Conservation (phyloP, 108 stramenopile species). For the Skeletonema marinoi region DNA sequence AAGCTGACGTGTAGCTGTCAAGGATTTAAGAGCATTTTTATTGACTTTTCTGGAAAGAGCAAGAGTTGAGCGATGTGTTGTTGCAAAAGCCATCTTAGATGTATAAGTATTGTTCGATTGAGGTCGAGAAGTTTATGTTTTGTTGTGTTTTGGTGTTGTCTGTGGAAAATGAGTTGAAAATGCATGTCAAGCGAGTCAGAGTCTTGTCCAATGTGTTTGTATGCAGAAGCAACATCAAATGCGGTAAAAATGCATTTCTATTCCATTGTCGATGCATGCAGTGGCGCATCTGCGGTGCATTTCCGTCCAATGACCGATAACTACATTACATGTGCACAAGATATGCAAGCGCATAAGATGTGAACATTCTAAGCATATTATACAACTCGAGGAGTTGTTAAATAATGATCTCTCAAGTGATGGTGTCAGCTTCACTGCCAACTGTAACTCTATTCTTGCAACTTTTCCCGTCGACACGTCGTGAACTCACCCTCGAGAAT, state of each 20-base stretch:
- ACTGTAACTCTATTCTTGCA: neutral
- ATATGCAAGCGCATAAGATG: neutral
- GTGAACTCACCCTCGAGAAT: neutral
- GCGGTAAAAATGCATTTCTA: neutral
- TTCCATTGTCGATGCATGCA: neutral
- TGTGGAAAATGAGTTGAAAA: neutral
- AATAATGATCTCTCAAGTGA: neutral
- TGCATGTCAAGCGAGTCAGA: neutral
- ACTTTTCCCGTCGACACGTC: neutral
- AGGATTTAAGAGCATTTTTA: neutral
- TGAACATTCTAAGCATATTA: too few relatives aligned
- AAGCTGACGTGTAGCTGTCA: constrained; percentile 10
- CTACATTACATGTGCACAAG: neutral
- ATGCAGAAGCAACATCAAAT: neutral
- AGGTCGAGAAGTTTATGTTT: neutral
- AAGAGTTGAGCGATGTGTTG: neutral
- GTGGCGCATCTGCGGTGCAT: neutral
- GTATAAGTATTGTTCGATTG: neutral
- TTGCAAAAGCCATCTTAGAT: constrained; percentile 13
- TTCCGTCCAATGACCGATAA: neutral
- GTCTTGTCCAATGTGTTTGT: neutral
- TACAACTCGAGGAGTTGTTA: neutral
- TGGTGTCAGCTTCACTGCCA: neutral
- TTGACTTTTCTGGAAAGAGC: constrained; percentile 7
- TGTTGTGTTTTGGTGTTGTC: neutral